Evolutionary conservation across 2,329 filamentous ascomycete species (phyloP), one percentile per base, ranked within the genome.

Genomic region (Davidsoniella eucalypti): DNA sequence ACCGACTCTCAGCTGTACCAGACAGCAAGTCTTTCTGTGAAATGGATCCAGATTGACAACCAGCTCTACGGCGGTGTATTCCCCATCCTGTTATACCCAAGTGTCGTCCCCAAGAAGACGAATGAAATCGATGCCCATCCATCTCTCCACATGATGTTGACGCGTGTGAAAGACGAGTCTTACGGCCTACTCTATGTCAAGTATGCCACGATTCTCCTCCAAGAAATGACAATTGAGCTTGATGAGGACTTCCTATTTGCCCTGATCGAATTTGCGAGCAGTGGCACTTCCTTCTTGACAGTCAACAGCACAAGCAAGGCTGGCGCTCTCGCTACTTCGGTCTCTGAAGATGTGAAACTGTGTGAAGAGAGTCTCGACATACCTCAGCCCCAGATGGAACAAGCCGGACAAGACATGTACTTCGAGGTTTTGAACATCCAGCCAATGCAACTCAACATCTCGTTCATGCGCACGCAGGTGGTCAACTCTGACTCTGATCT

Each of bases 21-120:
- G 65, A 96, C 87, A 0, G 67, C 95, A 54, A 90, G 86, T 44
- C 71, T 92, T 47, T 85, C 87, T 0, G 82, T 96, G 62, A 96
- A 98, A 64, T 98, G 93, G 93, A 92, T 98, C 25, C 92, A 98
- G 65, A 85, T 98, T 58, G 92, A 98, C 65, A 98, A 98, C 58
- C 92, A 98, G 64, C 76, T 98, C 12, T 98, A 98, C 60, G 93
- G 93, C 25, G 92, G 93, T 23, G 88, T 98, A 57, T 98, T 98
- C 72, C 92, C 92, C 0, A 94, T 98, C 67, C 79, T 98, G 26
- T 72, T 98, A 52, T 98, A 98, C 62, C 92, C 92, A 5, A 95
- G 88, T 65, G 92, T 98, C 8, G 92, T 98, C 14, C 90, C 92
- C 0, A 96, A 96, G 72, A 92, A 87, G 56, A 87, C 87, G 36